Evolutionary conservation across 257 asterid species (phyloP).

Genomic region (Fraxinus quadrangulata): DNA sequence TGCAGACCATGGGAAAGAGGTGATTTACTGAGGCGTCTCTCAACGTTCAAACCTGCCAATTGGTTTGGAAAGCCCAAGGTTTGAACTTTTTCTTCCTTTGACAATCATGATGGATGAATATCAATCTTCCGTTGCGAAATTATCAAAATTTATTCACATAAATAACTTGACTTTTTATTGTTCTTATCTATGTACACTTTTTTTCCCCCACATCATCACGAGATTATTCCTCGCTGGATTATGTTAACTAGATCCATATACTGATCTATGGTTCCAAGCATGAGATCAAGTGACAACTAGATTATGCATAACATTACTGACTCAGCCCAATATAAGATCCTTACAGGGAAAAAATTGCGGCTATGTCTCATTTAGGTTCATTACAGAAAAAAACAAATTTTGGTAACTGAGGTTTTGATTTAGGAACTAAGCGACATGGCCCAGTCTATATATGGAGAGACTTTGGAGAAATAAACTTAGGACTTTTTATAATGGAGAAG

Average conservation of each 20-base stretch:
- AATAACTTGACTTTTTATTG: not conserved
- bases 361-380: slow-evolving; percentile 4
- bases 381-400: not conserved
- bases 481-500: slow-evolving; percentile 10
- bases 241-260: not conserved
- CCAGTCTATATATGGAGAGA: not conserved
- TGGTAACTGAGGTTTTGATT: slow-evolving; percentile 4
- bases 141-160: slow-evolving; percentile 12
- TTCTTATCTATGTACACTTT: not conserved
- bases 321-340: not conserved
- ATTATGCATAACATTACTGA: not conserved
- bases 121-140: slow-evolving; percentile 9
- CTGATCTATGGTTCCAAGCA: slow-evolving; percentile 15
- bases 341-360: slow-evolving; percentile 1
- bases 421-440: slow-evolving; percentile 7
- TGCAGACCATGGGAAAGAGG: slow-evolving; percentile 99
- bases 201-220: not conserved
- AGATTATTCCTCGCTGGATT: not conserved
- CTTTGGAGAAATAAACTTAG: slow-evolving; percentile 1
- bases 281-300: slow-evolving; percentile 11
- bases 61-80: slow-evolving; percentile 99
- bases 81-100: slow-evolving; percentile 25
- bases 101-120: slow-evolving; percentile 16
- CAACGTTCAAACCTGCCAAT: slow-evolving; percentile 85
- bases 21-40: slow-evolving; percentile 91